Evolutionary conservation across 257 asterid genomes (phyloP), one percentile per base, ranked within the genome.

Genomic region (Ocimum tenuiflorum): DNA sequence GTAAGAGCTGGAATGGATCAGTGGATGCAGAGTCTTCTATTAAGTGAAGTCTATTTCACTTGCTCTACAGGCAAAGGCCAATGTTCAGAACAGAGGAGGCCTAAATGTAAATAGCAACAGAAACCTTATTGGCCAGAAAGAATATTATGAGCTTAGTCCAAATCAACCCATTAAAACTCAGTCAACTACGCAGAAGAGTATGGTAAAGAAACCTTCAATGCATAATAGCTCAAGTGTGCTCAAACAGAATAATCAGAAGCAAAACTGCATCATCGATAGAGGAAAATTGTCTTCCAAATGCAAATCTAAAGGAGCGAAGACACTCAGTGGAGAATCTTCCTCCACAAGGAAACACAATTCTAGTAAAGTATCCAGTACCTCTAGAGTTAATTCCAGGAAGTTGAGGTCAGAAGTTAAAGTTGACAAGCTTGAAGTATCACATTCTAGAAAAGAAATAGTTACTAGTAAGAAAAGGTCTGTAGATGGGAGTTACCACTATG

Each of bases 1-100:
- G 58, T 70, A 84, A 73, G 71, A 83, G 82, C 73, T 74, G 31
- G 31, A 27, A 27, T 33, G 81, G 83, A 46, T 72, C 82, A 19
- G 71, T 43, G 42, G 89, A 69, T 59, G 35, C 81, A 81, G 88
- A 78, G 58, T 68, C 81, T 64, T 72, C 80, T 4, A 35, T 55
- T n/a, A 72, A 69, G 94, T 82, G 19, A 92, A 86, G 73, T 83
- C 97, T 33, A 68, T 92, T 39, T 89, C 99, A 9, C 94, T 92
- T 43, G 99, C 97, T 50, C 64, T 89, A 66, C 97, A 82, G 76
- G 97, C 99, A 42, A 94, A 88, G 78, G 89, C 82, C 35, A 90
- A 90, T 71, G 95, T 90, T 67, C 91, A 79, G 84, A 90, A 86
- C 83, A 73, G 96, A 81, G 96, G 79, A 75, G 83, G 87, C 47